A percentile compares a stretch with the other conserved stretches of the same genome.
Conservation (phyloP, 2,329 filamentous ascomycete genomes). For the Ceratocystiopsis sp. region DNA sequence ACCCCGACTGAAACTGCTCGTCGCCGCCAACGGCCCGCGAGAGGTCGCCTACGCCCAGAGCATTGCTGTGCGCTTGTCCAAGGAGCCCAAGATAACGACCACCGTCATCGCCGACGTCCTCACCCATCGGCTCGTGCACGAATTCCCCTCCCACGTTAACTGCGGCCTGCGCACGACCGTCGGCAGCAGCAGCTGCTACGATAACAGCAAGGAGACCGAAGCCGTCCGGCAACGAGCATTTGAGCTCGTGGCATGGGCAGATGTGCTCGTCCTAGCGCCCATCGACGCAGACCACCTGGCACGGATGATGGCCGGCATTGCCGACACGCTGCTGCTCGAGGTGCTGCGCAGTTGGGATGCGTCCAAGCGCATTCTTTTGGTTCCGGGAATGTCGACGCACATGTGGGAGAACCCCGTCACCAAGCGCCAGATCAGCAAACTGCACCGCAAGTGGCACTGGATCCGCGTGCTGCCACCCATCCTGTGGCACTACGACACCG, state of each 20-base stretch:
- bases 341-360: conserved; percentile 75
- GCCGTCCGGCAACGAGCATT: conserved; percentile 35
- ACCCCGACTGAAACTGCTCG: conserved; percentile 38
- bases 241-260: conserved; percentile 72
- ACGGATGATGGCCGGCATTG: conserved; percentile 73
- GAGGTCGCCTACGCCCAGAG: conserved; percentile 50
- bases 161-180: conserved; percentile 20
- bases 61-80: conserved; percentile 49
- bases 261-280: conserved; percentile 68
- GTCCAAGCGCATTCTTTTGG: conserved; percentile 66
- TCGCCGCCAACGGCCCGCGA: conserved; percentile 47
- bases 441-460: conserved; percentile 75
- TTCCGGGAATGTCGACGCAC: conserved; percentile 74
- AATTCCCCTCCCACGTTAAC: conserved; percentile 43
- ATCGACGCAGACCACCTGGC: conserved; percentile 72
- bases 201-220: conserved; percentile 26
- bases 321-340: conserved; percentile 65
- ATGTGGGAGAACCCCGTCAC: conserved; percentile 89
- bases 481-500: conserved; percentile 52
- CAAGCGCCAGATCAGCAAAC: conserved; percentile 70
- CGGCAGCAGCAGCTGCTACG: conserved; percentile 1
- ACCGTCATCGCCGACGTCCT: conserved; percentile 49
- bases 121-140: conserved; percentile 43
- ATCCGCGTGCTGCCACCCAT: conserved; percentile 66
- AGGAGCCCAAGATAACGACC: conserved; percentile 43